These are phyloP conservation scores for Cercospora beticola DNA, from an alignment of 2,329 filamentous ascomycete species.

Conservation along the genomic window DNA sequence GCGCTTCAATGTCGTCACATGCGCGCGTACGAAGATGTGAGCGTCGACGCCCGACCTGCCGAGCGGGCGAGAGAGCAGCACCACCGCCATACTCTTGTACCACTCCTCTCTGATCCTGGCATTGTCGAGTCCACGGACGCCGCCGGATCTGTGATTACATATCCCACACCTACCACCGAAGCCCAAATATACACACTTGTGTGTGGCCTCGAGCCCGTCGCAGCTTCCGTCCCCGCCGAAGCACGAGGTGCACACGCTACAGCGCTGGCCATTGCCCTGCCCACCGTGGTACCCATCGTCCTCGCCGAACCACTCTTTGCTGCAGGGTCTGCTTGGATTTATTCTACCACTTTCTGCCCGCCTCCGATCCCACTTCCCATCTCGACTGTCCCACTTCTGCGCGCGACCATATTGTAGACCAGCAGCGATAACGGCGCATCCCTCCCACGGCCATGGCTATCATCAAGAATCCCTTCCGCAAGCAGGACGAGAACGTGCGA, in stretches of 20 bases:
- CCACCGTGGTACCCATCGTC: not conserved
- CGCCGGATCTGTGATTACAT: not conserved
- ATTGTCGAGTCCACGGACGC: too few relatives aligned
- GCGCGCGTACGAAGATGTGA: not conserved
- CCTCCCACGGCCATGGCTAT: slow-evolving; percentile 36
- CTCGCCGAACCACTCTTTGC: not conserved
- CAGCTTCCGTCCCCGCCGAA: not conserved
- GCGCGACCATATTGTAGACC: slow-evolving; percentile 1
- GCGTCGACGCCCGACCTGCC: not conserved
- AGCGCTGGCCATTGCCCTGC: not conserved
- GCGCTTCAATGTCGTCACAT: not conserved
- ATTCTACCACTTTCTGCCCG: not conserved
- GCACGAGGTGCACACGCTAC: not conserved
- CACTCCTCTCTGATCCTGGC: too few relatives aligned
- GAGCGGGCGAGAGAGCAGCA: not conserved
- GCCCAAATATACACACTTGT: not conserved
- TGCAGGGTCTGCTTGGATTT: not conserved
- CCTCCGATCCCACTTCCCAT: not conserved
- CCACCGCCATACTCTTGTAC: too few relatives aligned
- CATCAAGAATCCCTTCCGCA: slow-evolving; percentile 42
- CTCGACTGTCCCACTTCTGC: not conserved
- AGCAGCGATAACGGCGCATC: not conserved
- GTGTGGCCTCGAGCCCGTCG: not conserved
- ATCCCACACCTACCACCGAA: not conserved
- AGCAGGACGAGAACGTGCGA: slow-evolving; percentile 40